Evolutionary conservation across 352 stramenopile species (phyloP).

Genomic region (Globisporangium nagaii): DNA sequence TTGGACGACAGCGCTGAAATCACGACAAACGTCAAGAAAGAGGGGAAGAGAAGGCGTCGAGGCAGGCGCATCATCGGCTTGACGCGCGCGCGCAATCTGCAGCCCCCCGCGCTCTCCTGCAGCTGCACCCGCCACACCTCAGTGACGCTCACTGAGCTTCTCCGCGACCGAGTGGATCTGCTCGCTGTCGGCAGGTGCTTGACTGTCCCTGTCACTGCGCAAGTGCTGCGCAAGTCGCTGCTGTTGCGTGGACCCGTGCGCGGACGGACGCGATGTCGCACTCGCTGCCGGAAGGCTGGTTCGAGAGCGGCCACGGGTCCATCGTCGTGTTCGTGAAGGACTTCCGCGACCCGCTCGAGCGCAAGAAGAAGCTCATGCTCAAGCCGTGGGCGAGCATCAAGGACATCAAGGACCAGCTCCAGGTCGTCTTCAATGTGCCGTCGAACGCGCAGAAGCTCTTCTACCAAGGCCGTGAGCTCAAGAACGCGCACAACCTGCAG

Average conservation of each 20-base stretch:
- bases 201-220: background rate
- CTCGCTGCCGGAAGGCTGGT: conserved; percentile 67
- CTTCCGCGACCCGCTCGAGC: conserved; percentile 74
- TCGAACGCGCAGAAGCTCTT: conserved; percentile 78
- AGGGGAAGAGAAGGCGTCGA: background rate
- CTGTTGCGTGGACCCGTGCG: background rate
- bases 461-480: conserved; percentile 76
- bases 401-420: conserved; percentile 82
- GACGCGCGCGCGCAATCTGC: background rate
- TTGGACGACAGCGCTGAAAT: background rate
- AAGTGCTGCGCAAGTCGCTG: background rate
- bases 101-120: too few relatives aligned
- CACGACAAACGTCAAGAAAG: background rate
- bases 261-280: conserved; percentile 35
- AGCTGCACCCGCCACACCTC: too few relatives aligned
- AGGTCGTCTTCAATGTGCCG: conserved; percentile 79
- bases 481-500: conserved; percentile 79
- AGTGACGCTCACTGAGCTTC: too few relatives aligned
- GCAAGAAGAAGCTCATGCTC: conserved; percentile 81
- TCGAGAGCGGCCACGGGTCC: conserved; percentile 69
- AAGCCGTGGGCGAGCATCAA: conserved; percentile 77
- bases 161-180: too few relatives aligned
- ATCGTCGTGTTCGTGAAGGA: conserved; percentile 71
- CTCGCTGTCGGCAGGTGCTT: too few relatives aligned
- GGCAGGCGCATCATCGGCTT: background rate